A percentile compares a stretch with the other conserved stretches of the same genome.
phyloP scores from a whole-genome alignment of 2,329 filamentous ascomycete species.

The Microthyrium microscopicum region DNA sequence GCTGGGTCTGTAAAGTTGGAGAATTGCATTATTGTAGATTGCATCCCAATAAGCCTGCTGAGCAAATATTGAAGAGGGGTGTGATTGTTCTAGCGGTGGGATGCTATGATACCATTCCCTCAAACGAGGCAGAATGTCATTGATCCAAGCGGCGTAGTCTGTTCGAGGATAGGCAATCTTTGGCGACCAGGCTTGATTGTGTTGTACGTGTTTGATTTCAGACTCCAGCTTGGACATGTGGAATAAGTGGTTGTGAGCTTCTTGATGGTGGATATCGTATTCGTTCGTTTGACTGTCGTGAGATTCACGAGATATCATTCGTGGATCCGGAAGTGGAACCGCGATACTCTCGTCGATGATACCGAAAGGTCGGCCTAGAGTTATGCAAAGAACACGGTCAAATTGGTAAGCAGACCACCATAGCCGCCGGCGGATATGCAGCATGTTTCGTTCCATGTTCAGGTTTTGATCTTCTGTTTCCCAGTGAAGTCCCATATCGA shows the following conservation, averaged over 20 bases:
- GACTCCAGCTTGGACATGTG: conserved; percentile 17
- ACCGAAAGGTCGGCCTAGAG: conserved; percentile 16
- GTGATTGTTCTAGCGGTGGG: conserved; percentile 13
- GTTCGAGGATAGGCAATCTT: conserved; percentile 16
- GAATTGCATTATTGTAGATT: conserved; percentile 16
- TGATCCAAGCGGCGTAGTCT: conserved; percentile 15
- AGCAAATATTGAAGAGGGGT: conserved; percentile 16
- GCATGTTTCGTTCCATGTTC: conserved; percentile 11
- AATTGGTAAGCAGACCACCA: conserved; percentile 15
- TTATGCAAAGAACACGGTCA: conserved; percentile 15
- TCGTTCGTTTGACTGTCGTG: not conserved
- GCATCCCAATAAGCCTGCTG: conserved; percentile 17
- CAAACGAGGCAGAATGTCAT: conserved; percentile 17
- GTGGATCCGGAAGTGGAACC: conserved; percentile 13
- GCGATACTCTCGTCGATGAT: conserved; percentile 15
- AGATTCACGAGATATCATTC: conserved; percentile 4
- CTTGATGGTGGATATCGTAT: conserved; percentile 12
- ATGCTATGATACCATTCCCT: conserved; percentile 17
- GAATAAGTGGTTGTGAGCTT: conserved; percentile 17
- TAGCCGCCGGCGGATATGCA: conserved; percentile 15
- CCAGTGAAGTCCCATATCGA: conserved; percentile 20
- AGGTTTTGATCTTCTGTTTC: conserved; percentile 13
- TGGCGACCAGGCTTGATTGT: conserved; percentile 14
- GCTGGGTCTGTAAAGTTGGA: conserved; percentile 18
- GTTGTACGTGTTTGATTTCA: conserved; percentile 20